phyloP scores from a whole-genome alignment of 257 asterid species.

The Solanum ossicruentum region DNA sequence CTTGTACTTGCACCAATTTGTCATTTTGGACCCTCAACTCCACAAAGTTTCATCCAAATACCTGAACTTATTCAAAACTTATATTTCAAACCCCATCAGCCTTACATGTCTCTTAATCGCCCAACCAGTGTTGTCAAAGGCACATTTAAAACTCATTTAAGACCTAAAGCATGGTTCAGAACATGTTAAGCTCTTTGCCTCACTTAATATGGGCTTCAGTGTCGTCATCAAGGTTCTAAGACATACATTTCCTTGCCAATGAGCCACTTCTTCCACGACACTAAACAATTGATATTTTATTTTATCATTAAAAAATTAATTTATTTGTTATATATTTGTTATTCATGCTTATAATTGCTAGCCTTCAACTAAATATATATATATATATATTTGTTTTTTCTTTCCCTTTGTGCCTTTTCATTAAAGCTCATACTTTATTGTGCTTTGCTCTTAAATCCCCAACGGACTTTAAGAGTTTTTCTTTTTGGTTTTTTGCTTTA shows the following conservation, averaged over 20 bases:
- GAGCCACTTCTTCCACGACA: background rate
- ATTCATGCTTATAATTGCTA: background rate
- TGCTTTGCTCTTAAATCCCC: too few species aligned
- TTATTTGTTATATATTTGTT: background rate
- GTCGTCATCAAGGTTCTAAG: background rate
- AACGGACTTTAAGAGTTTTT: too few species aligned
- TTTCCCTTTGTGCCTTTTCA: background rate
- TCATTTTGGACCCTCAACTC: background rate
- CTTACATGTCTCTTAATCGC: background rate
- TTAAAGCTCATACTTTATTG: background rate
- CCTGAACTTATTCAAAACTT: background rate
- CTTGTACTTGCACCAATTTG: background rate
- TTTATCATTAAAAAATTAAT: too few species aligned
- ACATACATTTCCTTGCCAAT: background rate
- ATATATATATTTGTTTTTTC: too few species aligned
- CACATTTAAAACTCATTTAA: too few species aligned
- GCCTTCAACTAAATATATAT: background rate
- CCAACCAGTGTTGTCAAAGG: background rate
- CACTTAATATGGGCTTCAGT: too few species aligned
- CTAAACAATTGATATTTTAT: too few species aligned
- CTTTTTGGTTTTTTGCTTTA: too few species aligned
- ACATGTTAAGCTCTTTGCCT: background rate
- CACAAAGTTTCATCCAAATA: background rate
- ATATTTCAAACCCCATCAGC: background rate
- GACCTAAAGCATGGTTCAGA: background rate